Evolutionary conservation across 139 green algal species (phyloP).

Genomic region (Gonium pectorale): DNA sequence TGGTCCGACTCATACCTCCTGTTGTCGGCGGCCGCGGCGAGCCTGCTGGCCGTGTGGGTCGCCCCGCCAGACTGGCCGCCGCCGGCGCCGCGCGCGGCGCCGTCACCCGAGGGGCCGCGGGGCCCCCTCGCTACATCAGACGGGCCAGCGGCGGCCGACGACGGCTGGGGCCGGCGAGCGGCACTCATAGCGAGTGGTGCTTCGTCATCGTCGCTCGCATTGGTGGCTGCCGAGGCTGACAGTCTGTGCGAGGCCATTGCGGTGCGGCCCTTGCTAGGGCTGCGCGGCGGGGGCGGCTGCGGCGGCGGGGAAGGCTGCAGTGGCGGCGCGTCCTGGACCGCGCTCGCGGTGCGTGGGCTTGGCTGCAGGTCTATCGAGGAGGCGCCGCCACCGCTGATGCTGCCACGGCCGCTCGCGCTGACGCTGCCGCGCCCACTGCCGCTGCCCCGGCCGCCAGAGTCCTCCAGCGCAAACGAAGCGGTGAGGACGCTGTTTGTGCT

Average conservation of each 20-base stretch:
- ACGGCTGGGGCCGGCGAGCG: too few species aligned
- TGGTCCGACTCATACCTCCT: too few species aligned
- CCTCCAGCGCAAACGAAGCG: slow-evolving; percentile 19
- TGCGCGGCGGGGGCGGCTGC: background rate
- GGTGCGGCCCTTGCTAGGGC: background rate
- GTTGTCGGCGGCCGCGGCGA: too few species aligned
- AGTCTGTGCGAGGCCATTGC: background rate
- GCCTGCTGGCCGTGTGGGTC: too few species aligned
- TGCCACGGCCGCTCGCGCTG: slow-evolving; percentile 19
- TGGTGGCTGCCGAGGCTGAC: background rate
- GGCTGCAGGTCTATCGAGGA: slow-evolving; percentile 30
- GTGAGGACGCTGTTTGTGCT: slow-evolving; percentile 26
- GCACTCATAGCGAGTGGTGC: too few species aligned
- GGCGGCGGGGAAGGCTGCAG: background rate
- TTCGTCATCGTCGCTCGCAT: too few species aligned
- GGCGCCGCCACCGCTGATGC: background rate
- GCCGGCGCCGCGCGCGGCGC: background rate
- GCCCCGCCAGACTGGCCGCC: too few species aligned
- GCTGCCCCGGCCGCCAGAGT: background rate
- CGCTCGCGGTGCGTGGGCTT: background rate
- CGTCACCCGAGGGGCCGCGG: background rate
- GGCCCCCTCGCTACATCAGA: too few species aligned
- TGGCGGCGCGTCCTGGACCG: background rate
- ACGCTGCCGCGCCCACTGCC: slow-evolving; percentile 22
- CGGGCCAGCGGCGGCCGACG: too few species aligned